phyloP scores from a whole-genome alignment of 2,329 filamentous ascomycete genomes.

The Hypomyces perniciosus region DNA sequence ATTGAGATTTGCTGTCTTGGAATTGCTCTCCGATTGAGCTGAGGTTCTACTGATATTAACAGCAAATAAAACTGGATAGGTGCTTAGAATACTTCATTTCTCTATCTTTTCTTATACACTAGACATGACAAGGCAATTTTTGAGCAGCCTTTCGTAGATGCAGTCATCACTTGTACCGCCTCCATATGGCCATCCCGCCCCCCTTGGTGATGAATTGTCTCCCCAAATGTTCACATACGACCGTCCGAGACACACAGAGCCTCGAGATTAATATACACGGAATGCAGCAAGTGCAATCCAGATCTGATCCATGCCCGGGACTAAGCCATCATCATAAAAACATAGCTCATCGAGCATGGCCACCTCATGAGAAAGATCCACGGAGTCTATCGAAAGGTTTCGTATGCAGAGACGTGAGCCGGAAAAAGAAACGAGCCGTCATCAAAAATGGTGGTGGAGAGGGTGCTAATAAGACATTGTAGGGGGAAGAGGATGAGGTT shows the following conservation, averaged over 20 bases:
- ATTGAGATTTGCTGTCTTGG: neutral
- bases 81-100: constrained; percentile 11
- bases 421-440: constrained; percentile 6
- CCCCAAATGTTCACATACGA: constrained; percentile 1
- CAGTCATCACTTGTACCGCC: constrained; percentile 1
- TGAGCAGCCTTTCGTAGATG: constrained; percentile 6
- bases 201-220: neutral
- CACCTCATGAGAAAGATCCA: constrained; percentile 2
- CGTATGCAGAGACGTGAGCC: constrained; percentile 6
- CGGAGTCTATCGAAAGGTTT: constrained; percentile 8
- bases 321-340: neutral
- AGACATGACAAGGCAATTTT: constrained; percentile 20
- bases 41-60: too few relatives aligned
- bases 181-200: neutral
- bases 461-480: constrained; percentile 25
- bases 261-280: constrained; percentile 10
- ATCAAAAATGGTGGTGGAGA: constrained; percentile 17
- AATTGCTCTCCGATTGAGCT: too few relatives aligned
- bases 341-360: neutral
- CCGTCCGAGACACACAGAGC: neutral
- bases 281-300: constrained; percentile 6
- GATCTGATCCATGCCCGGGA: neutral
- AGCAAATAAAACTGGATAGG: too few relatives aligned
- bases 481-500: constrained; percentile 17
- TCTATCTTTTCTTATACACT: constrained; percentile 29